phyloP scores from a whole-genome alignment of 495 filamentous ascomycete species.

The Copromyces sp. region DNA sequence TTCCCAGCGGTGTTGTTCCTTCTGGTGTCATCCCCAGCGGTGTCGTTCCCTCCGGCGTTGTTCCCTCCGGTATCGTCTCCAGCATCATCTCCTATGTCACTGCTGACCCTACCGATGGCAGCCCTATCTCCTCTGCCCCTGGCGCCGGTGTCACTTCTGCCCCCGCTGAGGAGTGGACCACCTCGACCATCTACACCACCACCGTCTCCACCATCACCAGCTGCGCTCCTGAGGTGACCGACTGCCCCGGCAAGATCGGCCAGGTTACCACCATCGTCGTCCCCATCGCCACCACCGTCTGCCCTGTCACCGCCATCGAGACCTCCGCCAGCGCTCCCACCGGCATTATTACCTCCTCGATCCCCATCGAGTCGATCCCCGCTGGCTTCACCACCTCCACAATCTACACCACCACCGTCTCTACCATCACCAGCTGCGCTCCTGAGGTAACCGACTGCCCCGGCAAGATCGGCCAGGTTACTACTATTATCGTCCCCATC shows the following conservation, averaged over 20 bases:
- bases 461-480: slow-evolving; percentile 30
- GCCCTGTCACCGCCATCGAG: slow-evolving; percentile 29
- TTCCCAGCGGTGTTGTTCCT: neutral
- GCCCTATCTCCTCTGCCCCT: neutral
- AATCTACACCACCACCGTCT: slow-evolving; percentile 42
- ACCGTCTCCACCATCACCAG: slow-evolving; percentile 45
- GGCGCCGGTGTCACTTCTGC: neutral
- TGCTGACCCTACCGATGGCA: neutral
- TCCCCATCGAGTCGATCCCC: slow-evolving; percentile 4
- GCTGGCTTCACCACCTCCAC: slow-evolving; percentile 30
- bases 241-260: too few species aligned
- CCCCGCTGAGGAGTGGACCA: slow-evolving; percentile 8
- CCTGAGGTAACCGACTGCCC: slow-evolving; percentile 48
- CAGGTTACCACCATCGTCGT: too few species aligned
- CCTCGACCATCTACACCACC: slow-evolving; percentile 40
- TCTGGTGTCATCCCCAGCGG: neutral
- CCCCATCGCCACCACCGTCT: too few species aligned
- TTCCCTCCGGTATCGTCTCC: neutral
- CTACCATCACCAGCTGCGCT: slow-evolving; percentile 48
- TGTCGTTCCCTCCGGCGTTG: neutral
- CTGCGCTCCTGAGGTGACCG: slow-evolving; percentile 48
- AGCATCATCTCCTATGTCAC: too few species aligned
- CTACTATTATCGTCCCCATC: slow-evolving; percentile 28
- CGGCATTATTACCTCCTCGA: slow-evolving; percentile 2
- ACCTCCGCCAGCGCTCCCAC: slow-evolving; percentile 9